Conservation (phyloP, 345 rosid genomes). For the Populus davidiana region DNA sequence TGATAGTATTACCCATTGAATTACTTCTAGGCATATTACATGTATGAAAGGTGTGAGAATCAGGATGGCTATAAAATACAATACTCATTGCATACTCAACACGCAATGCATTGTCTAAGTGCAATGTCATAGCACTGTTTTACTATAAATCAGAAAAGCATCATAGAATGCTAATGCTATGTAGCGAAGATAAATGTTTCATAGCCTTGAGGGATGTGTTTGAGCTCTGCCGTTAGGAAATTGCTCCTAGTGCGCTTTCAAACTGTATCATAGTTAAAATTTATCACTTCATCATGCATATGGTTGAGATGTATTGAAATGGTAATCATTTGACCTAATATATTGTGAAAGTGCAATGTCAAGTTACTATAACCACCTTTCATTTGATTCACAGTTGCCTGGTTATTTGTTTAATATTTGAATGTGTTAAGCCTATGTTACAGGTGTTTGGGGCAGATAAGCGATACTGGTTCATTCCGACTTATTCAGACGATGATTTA, state of each 20-base stretch:
- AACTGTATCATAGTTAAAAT: not conserved
- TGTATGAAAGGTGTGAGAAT: not conserved
- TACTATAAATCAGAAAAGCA: not conserved
- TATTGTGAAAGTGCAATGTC: not conserved
- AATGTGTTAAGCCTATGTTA: not conserved
- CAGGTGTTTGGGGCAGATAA: slow-evolving; percentile 92
- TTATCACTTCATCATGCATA: not conserved
- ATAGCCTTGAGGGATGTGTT: not conserved
- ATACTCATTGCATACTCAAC: not conserved
- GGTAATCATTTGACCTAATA: not conserved
- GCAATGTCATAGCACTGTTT: not conserved
- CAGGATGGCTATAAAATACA: not conserved
- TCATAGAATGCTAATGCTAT: not conserved
- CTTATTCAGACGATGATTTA: slow-evolving; percentile 81
- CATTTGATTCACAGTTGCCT: not conserved
- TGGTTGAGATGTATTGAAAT: not conserved
- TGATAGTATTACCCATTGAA: not conserved
- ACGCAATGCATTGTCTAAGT: not conserved
- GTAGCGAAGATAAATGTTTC: not conserved
- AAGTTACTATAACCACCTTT: not conserved
- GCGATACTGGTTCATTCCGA: slow-evolving; percentile 75
- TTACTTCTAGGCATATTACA: not conserved
- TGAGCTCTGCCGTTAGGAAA: not conserved
- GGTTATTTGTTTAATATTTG: not conserved
- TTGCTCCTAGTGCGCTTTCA: not conserved